Base-by-base conservation (phyloP, 1,284 basidiomycete genomes). In the Lentinula novae-zelandiae region DNA sequence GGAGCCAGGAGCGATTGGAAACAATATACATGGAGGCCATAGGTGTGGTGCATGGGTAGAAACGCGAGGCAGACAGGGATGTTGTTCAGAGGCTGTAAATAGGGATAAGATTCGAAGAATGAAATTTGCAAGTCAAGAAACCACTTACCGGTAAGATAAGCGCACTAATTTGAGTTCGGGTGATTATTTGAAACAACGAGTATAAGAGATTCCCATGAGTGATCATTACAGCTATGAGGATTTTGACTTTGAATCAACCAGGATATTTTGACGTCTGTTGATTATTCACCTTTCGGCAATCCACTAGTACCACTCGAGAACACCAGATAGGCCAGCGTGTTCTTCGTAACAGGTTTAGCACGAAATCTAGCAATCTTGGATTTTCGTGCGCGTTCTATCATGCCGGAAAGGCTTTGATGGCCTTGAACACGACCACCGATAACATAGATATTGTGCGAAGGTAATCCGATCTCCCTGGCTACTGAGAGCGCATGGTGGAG, bases 261-360 rank as follows among this genome's bases (percentile, higher is more conserved):
- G 27, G 27, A 27, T 27, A 4, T 27, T 22, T 22, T 27, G 27
- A 27, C 27, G 27, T 27, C 27, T 4, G 3, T 4, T 27, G 3
- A 4, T 12, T 31, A 62, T 69, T 53, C 38, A 87, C 89, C 89
- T 80, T 92, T 92, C 0, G 90, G 89, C 3, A 86, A 72, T 1
- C 90, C 90, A 61, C 81, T 90, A 0, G 90, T 92, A 36, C 89
- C 90, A 65, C 89, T 92, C 0, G 89, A 92, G 67, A 90, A 90
- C 0, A 88, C 72, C 1, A 92, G 73, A 70, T 91, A 90, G 0
- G 87, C 89, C 1, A 90, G 72, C 0, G 87, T 89, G 65, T 86
- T 73, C 39, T 75, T 78, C 36, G 68, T 75, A 0, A 82, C 87
- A 0, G 78, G 76, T 42, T 76, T 77, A 15, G 83, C 71, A 1